Conservation (phyloP, 2,329 filamentous ascomycete genomes). For the Colletotrichum higginsianum region DNA sequence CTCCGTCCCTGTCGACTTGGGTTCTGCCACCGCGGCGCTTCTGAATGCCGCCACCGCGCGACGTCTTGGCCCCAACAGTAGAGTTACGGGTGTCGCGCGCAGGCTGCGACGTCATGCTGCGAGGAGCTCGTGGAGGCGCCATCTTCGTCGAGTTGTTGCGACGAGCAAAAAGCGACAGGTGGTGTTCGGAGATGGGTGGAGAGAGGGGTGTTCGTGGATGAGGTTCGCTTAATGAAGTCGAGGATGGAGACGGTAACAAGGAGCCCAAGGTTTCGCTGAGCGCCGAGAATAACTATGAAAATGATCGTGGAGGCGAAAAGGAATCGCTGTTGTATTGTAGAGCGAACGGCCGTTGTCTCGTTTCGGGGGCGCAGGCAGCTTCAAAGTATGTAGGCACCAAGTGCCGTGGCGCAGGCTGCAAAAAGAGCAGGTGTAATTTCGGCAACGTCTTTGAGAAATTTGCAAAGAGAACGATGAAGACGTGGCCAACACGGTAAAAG, state of each 20-base stretch:
- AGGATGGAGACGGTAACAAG: neutral
- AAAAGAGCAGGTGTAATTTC: neutral
- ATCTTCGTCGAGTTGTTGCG: slow-evolving; percentile 24
- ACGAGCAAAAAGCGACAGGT: neutral
- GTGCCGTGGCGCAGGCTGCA: slow-evolving; percentile 21
- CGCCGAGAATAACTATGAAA: neutral
- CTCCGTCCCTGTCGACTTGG: slow-evolving; percentile 69
- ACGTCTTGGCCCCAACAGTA: slow-evolving; percentile 49
- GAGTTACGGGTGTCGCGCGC: slow-evolving; percentile 52
- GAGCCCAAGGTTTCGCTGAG: neutral
- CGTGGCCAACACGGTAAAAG: neutral
- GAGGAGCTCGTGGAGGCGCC: slow-evolving; percentile 44
- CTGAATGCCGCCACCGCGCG: slow-evolving; percentile 63
- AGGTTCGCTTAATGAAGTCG: neutral
- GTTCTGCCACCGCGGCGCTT: slow-evolving; percentile 61
- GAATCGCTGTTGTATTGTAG: neutral
- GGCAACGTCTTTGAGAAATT: neutral
- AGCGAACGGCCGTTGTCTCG: slow-evolving; percentile 22
- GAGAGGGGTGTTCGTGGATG: neutral
- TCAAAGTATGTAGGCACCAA: slow-evolving; percentile 18
- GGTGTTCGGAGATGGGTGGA: neutral
- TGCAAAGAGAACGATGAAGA: slow-evolving; percentile 6
- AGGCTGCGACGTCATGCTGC: slow-evolving; percentile 43
- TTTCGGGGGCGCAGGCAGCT: slow-evolving; percentile 15
- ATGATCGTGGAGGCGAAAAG: neutral